A percentile compares a stretch with the other conserved stretches of the same genome.
These are phyloP conservation scores for Cercophora scortea DNA, from an alignment of 495 filamentous ascomycete genomes.

Conservation along the genomic window DNA sequence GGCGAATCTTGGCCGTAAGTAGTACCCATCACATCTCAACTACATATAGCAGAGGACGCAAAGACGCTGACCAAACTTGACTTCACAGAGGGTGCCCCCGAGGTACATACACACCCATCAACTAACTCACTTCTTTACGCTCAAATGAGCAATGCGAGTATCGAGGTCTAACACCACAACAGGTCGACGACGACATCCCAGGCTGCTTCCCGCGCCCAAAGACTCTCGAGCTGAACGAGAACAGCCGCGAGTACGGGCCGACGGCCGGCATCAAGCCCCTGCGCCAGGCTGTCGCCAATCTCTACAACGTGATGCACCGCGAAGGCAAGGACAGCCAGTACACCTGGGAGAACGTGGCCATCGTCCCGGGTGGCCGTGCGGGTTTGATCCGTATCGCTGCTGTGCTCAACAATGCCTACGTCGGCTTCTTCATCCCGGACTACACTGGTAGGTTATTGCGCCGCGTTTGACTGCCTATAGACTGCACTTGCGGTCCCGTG, in stretches of 20 bases:
- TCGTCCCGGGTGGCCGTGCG: constrained; percentile 88
- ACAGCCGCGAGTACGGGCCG: constrained; percentile 82
- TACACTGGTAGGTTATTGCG: constrained; percentile 33
- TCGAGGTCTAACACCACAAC: not conserved
- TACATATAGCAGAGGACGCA: too few relatives aligned
- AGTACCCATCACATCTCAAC: too few relatives aligned
- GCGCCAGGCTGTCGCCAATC: constrained; percentile 77
- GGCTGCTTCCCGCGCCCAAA: constrained; percentile 83
- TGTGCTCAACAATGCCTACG: constrained; percentile 84
- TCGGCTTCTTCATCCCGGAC: constrained; percentile 78
- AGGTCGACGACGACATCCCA: constrained; percentile 82
- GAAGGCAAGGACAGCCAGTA: constrained; percentile 84
- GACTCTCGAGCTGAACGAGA: constrained; percentile 67
- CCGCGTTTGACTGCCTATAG: not conserved
- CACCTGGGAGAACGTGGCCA: constrained; percentile 98
- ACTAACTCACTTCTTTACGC: not conserved
- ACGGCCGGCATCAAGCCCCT: constrained; percentile 90
- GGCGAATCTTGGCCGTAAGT: constrained; percentile 76
- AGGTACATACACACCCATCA: constrained; percentile 27
- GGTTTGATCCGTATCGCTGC: constrained; percentile 92
- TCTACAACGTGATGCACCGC: constrained; percentile 91
- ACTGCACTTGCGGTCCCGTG: not conserved
- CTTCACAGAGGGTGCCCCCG: constrained; percentile 66
- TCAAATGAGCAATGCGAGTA: not conserved
- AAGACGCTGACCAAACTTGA: not conserved